These are phyloP conservation scores for Plasmopara viticola DNA, from an alignment of 352 stramenopile species.

Conservation along the genomic window DNA sequence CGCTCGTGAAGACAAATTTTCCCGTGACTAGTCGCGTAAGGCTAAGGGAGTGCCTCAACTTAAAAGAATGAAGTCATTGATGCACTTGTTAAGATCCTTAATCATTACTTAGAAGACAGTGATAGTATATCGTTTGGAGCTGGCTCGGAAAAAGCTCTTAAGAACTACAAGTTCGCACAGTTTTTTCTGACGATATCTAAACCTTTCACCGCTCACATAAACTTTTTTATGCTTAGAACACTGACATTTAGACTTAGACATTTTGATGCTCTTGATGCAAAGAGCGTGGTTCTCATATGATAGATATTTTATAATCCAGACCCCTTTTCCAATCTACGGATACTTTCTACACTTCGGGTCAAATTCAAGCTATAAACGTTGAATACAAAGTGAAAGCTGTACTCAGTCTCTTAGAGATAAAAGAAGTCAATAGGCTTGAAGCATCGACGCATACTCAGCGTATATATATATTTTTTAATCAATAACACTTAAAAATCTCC, in stretches of 20 bases:
- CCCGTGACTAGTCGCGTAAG: slow-evolving; percentile 2
- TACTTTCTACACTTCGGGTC: background rate
- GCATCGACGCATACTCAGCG: background rate
- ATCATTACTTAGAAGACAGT: background rate
- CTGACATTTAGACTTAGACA: background rate
- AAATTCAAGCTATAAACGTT: slow-evolving; percentile 5
- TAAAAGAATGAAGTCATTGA: slow-evolving; percentile 1
- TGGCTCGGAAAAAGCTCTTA: background rate
- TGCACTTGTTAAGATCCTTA: background rate
- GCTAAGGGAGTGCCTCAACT: background rate
- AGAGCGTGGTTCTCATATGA: background rate
- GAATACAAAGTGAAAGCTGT: slow-evolving; percentile 4
- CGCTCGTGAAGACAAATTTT: slow-evolving; percentile 7
- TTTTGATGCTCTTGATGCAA: slow-evolving; percentile 1
- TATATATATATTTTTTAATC: slow-evolving; percentile 1
- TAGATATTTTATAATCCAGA: background rate
- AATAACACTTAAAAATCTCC: slow-evolving; percentile 5
- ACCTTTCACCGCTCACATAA: background rate
- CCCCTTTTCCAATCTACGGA: background rate
- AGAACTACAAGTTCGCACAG: background rate
- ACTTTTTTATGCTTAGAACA: background rate
- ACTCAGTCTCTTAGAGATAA: slow-evolving; percentile 4
- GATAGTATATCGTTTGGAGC: background rate
- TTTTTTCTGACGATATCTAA: background rate
- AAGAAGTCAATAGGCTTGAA: slow-evolving; percentile 10